These are phyloP conservation scores for Paxillus involutus DNA, from an alignment of 768 basidiomycete genomes.

Conservation along the genomic window DNA sequence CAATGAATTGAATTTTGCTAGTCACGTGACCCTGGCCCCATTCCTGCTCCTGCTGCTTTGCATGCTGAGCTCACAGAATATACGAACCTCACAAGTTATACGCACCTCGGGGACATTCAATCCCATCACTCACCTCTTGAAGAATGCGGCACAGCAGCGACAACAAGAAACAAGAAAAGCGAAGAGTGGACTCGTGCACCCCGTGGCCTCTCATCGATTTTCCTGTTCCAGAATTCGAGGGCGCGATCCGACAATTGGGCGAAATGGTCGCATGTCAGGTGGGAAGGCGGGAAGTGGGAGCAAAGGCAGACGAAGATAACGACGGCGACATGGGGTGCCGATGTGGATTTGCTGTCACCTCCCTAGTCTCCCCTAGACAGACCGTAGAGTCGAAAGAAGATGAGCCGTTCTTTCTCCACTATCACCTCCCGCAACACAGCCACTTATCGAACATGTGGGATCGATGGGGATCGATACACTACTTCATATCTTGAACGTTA, in stretches of 20 bases:
- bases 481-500: constrained; percentile 48
- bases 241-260: constrained; percentile 59
- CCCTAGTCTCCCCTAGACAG: too few species aligned
- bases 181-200: constrained; percentile 36
- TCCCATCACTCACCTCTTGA: constrained; percentile 51
- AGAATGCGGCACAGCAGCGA: constrained; percentile 12
- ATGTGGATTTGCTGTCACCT: constrained; percentile 28
- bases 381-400: too few species aligned
- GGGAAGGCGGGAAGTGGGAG: constrained; percentile 4
- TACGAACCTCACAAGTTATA: constrained; percentile 58
- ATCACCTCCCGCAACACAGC: constrained; percentile 26
- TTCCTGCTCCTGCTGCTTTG: constrained; percentile 43
- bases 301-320: constrained; percentile 11
- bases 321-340: constrained; percentile 24
- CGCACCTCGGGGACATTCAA: constrained; percentile 57
- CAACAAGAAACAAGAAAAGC: constrained; percentile 16
- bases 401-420: too few species aligned
- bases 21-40: too few species aligned
- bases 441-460: constrained; percentile 45
- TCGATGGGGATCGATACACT: too few species aligned
- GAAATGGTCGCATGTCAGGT: constrained; percentile 33
- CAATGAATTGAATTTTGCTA: too few species aligned
- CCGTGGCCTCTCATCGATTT: constrained; percentile 78
- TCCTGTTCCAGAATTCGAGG: constrained; percentile 63
- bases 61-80: constrained; percentile 71